phyloP scores from a whole-genome alignment of 148 eudicot species.

The Silene conica region DNA sequence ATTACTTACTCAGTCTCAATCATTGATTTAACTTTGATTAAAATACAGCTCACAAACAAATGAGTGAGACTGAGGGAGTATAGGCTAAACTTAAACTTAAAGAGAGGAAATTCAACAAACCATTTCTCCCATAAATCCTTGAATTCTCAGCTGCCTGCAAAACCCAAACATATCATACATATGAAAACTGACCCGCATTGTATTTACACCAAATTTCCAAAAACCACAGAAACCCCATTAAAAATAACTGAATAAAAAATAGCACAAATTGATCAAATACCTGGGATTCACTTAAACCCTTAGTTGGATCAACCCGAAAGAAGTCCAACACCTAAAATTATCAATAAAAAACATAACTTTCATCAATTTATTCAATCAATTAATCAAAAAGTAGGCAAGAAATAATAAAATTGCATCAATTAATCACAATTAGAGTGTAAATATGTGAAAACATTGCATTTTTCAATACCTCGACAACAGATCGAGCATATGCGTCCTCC shows the following conservation, averaged over 20 bases:
- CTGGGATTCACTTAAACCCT: conserved; percentile 80
- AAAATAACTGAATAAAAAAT: neutral
- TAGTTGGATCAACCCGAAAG: conserved; percentile 69
- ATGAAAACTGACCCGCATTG: neutral
- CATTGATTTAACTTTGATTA: no score
- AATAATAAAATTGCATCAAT: neutral
- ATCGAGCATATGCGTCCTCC: conserved; percentile 94
- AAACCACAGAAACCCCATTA: neutral
- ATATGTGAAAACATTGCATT: neutral
- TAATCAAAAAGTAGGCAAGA: neutral
- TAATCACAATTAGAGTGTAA: neutral
- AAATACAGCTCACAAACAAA: no score
- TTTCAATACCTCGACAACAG: conserved; percentile 56
- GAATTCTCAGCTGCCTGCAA: conserved; percentile 76
- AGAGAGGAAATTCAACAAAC: conserved; percentile 31
- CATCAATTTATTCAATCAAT: neutral
- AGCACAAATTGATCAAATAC: conserved; percentile 29
- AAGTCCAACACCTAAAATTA: conserved; percentile 64
- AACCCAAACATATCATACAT: neutral
- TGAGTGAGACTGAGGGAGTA: no score
- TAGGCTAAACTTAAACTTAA: neutral
- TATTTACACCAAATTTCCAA: neutral
- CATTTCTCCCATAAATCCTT: conserved; percentile 77
- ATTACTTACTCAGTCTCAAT: no score
- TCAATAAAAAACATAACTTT: conserved; percentile 1